Evolutionary conservation across 371 early-diverging fungal species (phyloP).

Genomic region (Vairimorpha necatrix): DNA sequence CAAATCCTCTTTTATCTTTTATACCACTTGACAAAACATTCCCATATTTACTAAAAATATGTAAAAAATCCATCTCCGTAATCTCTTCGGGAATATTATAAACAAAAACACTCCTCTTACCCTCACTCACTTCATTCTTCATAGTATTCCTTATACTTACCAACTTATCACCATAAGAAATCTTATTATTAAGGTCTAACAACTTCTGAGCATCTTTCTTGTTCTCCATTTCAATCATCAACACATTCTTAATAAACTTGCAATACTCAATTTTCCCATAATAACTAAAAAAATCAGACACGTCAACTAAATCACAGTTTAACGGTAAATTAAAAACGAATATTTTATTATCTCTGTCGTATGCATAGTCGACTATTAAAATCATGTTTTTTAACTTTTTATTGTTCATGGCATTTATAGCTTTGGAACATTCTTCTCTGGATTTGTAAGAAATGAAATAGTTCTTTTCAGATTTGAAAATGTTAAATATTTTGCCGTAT

Average conservation of each 20-base stretch:
- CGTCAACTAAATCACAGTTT: slow-evolving; percentile 10
- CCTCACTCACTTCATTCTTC: neutral
- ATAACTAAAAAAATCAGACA: slow-evolving; percentile 25
- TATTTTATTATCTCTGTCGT: slow-evolving; percentile 27
- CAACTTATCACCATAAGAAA: neutral
- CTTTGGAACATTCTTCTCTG: slow-evolving; percentile 11
- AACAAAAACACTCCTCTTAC: slow-evolving; percentile 23
- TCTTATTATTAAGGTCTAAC: slow-evolving; percentile 23
- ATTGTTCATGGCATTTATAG: slow-evolving; percentile 19
- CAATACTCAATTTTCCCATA: slow-evolving; percentile 18
- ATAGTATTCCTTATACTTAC: neutral
- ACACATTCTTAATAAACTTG: neutral
- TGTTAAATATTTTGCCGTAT: slow-evolving; percentile 24
- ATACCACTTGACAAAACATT: slow-evolving; percentile 12
- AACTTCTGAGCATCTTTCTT: slow-evolving; percentile 19
- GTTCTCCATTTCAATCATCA: slow-evolving; percentile 18
- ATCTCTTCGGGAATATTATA: slow-evolving; percentile 25
- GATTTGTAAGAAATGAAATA: neutral
- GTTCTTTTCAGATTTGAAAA: neutral
- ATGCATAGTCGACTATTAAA: slow-evolving; percentile 24
- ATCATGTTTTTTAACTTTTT: neutral
- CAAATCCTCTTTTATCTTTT: slow-evolving; percentile 26
- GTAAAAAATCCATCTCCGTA: slow-evolving; percentile 25
- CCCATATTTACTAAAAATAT: slow-evolving; percentile 39
- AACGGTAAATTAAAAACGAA: slow-evolving; percentile 20